Base-by-base conservation (phyloP, 768 basidiomycete genomes). In the Chiua virens region DNA sequence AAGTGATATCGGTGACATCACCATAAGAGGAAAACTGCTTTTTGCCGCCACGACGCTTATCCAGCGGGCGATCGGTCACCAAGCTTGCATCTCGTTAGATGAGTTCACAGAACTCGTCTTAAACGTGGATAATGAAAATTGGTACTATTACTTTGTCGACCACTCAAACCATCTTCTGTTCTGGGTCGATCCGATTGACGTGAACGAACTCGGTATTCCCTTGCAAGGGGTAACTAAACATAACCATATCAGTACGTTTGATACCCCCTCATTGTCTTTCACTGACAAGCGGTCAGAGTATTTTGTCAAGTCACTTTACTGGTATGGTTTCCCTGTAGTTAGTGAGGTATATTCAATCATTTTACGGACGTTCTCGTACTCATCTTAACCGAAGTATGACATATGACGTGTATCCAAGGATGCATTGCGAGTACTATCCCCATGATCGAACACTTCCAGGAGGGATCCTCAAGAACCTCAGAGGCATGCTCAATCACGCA, bases 121-220 rank as follows among this genome's bases (percentile, higher is more conserved):
- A 9, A 53, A 58, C 8, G 38, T 61, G 28, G 48, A 53, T 8
- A 32, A 41, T n/a, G 20, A 8, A 8, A 2, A 1, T 20, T 61
- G 59, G 40, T 14, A 18, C n/a, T 62, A 59, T 42, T 54, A 60
- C 32, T 59, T 60, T 34, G 58, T 53, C 17, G 59, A 59, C 45
- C 59, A 59, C 30, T 38, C 17, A 7, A 9, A 56, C 20, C 54
- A 32, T 23, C 59, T 59, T 35, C 47, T 61, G 13, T 61, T 61
- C 21, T 59, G 58, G 59, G 18, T 59, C 15, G 41, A 57, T 3
- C 6, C 14, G 3, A 27, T 61, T 0, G 27, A 14, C 11, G 20
- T 34, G 18, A 35, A 28, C 5, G 18, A 39, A 0, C 45, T 59
- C 3, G 18, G 7, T 21, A 46, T 23, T 15, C 27, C 48, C 5